phyloP scores from a whole-genome alignment of 2,329 filamentous ascomycete genomes.

The Samsoniella hepiali region DNA sequence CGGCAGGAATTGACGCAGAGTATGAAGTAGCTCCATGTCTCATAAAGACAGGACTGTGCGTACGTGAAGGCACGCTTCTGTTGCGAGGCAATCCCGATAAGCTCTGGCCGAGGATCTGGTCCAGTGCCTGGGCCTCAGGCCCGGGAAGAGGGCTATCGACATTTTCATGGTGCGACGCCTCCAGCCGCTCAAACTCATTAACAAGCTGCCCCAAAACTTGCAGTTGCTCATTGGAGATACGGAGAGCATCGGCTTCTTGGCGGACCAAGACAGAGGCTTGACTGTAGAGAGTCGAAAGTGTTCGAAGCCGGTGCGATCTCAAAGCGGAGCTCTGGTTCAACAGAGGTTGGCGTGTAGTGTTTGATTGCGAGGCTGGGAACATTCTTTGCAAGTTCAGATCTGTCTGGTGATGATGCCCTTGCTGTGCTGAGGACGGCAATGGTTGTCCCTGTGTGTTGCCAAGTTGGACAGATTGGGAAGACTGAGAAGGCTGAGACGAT shows the following conservation, averaged over 20 bases:
- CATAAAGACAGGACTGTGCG: conserved; percentile 39
- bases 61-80: conserved; percentile 3
- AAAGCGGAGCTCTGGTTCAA: not conserved
- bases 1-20: conserved; percentile 53
- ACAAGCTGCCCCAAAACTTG: conserved; percentile 16
- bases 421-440: not conserved
- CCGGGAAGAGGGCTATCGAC: not conserved
- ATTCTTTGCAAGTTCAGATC: not conserved
- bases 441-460: not conserved
- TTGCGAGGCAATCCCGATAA: not conserved
- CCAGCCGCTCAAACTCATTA: conserved; percentile 12
- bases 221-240: conserved; percentile 14
- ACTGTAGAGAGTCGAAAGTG: not conserved
- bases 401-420: not conserved
- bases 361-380: not conserved
- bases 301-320: conserved; percentile 8
- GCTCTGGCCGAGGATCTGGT: not conserved
- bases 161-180: conserved; percentile 1
- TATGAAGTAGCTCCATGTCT: conserved; percentile 47
- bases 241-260: conserved; percentile 14
- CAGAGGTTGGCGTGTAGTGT: not conserved
- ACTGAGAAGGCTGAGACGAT: not conserved
- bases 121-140: not conserved
- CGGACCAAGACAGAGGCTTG: conserved; percentile 13
- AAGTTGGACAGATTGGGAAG: not conserved